These are phyloP conservation scores for Solanum gandarillasii DNA, from an alignment of 257 asterid species.

Conservation along the genomic window DNA sequence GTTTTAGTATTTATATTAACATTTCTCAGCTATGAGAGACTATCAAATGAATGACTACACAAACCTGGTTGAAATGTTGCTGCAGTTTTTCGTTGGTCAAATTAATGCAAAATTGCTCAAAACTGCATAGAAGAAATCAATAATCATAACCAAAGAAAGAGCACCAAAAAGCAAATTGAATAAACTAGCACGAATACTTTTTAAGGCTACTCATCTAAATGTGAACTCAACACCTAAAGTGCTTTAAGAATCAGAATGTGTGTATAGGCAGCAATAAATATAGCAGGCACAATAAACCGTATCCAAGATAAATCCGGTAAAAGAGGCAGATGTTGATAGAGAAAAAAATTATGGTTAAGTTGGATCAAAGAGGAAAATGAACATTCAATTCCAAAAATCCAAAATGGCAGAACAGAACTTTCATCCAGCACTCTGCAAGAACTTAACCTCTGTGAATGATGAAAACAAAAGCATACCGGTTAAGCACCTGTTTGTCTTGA, in stretches of 20 bases:
- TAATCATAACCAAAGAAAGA: background rate
- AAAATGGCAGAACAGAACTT: background rate
- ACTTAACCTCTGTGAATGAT: constrained; percentile 36
- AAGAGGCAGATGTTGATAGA: background rate
- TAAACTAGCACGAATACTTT: background rate
- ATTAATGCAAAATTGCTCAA: constrained; percentile 93
- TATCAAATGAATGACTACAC: background rate
- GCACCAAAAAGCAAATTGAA: background rate
- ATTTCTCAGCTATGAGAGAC: background rate
- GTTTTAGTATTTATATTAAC: background rate
- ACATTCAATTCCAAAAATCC: background rate
- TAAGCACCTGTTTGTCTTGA: constrained; percentile 99
- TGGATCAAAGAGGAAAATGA: background rate
- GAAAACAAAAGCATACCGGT: constrained; percentile 89
- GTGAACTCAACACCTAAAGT: background rate
- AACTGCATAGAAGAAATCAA: constrained; percentile 43
- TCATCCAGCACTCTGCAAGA: constrained; percentile 28
- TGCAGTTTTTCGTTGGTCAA: constrained; percentile 94
- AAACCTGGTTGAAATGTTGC: constrained; percentile 95
- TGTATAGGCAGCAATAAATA: background rate
- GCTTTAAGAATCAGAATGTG: background rate
- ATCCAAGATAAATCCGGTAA: background rate
- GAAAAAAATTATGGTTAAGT: background rate
- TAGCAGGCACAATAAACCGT: background rate
- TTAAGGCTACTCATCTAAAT: background rate